Base-by-base conservation (phyloP, 106 monocot species). In the Vanilla planifolia region DNA sequence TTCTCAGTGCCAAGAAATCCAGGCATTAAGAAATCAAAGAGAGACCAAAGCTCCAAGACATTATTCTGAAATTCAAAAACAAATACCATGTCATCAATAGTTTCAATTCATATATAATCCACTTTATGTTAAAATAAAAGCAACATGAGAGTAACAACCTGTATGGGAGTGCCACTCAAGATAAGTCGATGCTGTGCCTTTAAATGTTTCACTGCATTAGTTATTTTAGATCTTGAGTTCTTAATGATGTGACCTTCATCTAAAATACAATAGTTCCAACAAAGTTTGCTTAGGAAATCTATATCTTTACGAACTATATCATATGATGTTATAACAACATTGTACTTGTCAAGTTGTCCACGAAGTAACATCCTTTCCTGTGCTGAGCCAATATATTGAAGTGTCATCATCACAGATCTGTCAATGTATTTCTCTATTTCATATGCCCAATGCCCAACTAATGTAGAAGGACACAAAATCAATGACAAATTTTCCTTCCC, bases 181-280 rank as follows among this genome's bases (percentile, higher is more conserved):
- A 98, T 84, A 88, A 98, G 96, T 39, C 96, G 91, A 52, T 88
- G 74, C 60, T 98, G 84, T 67, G 91, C 80, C 76, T 87, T 90
- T 56, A 98, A 67, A 43, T 81, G 83, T 47, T 98, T 98, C 43
- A 98, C 87, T 40, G 96, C 83, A 70, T 50, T 15, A 63, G 96
- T 88, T 55, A 98, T 85, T 75, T 91, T 98, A 59, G 96, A 98
- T 72, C 64, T 98, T 24, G 96, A 74, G 55, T 82, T 98, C 73
- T 91, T 98, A 22, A 98, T 98, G 48, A 98, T 91, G 68, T 98
- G 96, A 0, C 96, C 96, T 64, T 98, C 96, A 77, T 98, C 96
- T 70, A 98, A 75, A 66, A 98, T 81, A 60, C 91, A 91, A 64
- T 98, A 98, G 47, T 91, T 91, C 96, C 96, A 98, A 28, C 68